Evolutionary conservation across 371 early-diverging fungal species (phyloP).

Genomic region (Haplosporangium sp.): DNA sequence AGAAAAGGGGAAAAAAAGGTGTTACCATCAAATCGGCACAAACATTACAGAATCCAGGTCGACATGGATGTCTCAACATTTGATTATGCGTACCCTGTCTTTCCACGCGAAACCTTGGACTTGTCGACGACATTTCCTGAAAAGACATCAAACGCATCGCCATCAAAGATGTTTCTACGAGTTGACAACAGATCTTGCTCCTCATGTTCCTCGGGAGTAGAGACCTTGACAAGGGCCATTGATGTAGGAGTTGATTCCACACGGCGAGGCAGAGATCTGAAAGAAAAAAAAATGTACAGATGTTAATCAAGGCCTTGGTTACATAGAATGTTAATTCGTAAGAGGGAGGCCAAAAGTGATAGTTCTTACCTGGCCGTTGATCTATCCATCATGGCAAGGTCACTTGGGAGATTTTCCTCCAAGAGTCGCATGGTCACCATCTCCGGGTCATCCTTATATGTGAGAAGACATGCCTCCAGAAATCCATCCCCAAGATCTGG

Average conservation of each 20-base stretch:
- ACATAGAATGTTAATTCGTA: neutral
- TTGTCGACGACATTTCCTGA: conserved; percentile 67
- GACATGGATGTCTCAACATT: neutral
- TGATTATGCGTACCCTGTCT: conserved; percentile 63
- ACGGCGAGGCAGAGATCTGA: conserved; percentile 24
- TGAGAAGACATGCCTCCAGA: conserved; percentile 82
- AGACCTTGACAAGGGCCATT: conserved; percentile 14
- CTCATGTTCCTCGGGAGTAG: neutral
- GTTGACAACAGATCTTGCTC: conserved; percentile 60
- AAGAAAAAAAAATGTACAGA: neutral
- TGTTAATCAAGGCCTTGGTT: neutral
- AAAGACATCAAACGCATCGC: conserved; percentile 93
- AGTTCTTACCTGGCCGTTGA: conserved; percentile 59
- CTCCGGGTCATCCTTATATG: conserved; percentile 74
- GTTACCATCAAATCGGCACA: neutral
- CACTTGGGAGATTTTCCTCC: conserved; percentile 75
- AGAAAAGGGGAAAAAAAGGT: neutral
- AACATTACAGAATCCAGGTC: neutral
- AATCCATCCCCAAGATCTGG: conserved; percentile 91
- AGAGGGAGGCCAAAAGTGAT: neutral
- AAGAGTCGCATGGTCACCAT: conserved; percentile 80
- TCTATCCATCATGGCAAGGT: conserved; percentile 75
- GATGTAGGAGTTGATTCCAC: conserved; percentile 12
- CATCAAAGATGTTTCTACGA: conserved; percentile 89
- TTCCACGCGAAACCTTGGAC: conserved; percentile 76